These are phyloP conservation scores for Dorcoceras hygrometricum DNA, from an alignment of 257 asterid genomes.

Conservation along the genomic window DNA sequence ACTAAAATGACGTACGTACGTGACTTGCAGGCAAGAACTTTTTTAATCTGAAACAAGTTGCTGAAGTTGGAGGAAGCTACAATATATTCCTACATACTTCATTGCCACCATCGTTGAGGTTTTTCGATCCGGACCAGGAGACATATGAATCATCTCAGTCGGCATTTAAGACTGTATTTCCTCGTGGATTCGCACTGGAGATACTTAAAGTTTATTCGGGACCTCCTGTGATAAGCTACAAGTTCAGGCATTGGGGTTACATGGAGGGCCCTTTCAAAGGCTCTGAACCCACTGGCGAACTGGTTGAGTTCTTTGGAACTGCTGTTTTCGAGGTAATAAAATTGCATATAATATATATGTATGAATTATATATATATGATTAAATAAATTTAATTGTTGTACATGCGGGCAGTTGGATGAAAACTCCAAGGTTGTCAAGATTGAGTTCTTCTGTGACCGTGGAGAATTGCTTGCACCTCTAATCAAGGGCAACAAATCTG, in stretches of 20 bases:
- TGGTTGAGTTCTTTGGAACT: constrained; percentile 49
- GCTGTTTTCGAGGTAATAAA: constrained; percentile 48
- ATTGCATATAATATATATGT: too few relatives aligned
- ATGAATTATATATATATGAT: too few relatives aligned
- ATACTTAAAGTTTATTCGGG: constrained; percentile 68
- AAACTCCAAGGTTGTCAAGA: constrained; percentile 41
- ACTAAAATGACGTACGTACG: too few relatives aligned
- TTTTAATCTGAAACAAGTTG: constrained; percentile 37
- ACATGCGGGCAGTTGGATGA: constrained; percentile 55
- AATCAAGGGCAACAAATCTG: constrained; percentile 30
- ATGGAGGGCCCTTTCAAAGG: constrained; percentile 66
- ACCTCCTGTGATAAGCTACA: constrained; percentile 58
- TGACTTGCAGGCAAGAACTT: constrained; percentile 36
- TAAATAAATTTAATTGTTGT: too few relatives aligned
- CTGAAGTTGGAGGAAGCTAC: constrained; percentile 68
- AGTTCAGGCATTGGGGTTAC: constrained; percentile 81
- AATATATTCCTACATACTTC: constrained; percentile 66
- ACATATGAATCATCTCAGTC: constrained; percentile 54
- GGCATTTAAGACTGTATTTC: constrained; percentile 49
- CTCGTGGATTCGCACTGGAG: constrained; percentile 70
- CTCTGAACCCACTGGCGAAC: constrained; percentile 58
- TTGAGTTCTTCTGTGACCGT: constrained; percentile 51
- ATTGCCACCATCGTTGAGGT: constrained; percentile 47
- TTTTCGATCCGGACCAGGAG: constrained; percentile 58
- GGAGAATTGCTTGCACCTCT: constrained; percentile 49